Conservation (phyloP, 1,139 yeast species). For the Kodamaea plutei region DNA sequence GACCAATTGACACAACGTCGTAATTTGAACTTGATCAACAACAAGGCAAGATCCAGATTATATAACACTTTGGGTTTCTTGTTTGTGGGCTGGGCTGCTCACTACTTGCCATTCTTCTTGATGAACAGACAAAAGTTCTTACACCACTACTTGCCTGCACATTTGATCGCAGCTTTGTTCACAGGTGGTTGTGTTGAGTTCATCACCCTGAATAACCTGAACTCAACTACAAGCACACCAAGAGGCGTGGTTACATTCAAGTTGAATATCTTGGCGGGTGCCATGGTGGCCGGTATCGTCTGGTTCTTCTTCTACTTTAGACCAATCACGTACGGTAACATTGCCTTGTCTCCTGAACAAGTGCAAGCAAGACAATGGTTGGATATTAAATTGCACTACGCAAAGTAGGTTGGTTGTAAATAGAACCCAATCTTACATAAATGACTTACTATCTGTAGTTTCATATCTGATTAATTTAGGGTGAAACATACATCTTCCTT, state of each 20-base stretch:
- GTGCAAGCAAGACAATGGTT: constrained; percentile 77
- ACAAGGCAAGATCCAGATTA: constrained; percentile 65
- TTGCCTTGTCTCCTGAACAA: constrained; percentile 57
- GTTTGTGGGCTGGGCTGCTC: constrained; percentile 82
- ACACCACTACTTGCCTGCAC: constrained; percentile 97
- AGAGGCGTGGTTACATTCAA: constrained; percentile 24
- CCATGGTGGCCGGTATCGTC: constrained; percentile 46
- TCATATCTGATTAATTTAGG: no score
- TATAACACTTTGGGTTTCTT: constrained; percentile 83
- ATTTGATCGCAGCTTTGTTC: constrained; percentile 79
- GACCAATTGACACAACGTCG: constrained; percentile 81
- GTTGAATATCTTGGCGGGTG: constrained; percentile 31
- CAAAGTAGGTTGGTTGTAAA: no score
- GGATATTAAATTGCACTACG: constrained; percentile 76
- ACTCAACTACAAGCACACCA: constrained; percentile 19
- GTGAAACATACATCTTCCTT: no score
- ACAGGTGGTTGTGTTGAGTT: constrained; percentile 82
- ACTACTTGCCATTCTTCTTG: constrained; percentile 84
- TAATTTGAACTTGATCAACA: constrained; percentile 52
- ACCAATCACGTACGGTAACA: constrained; percentile 84
- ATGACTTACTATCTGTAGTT: no score
- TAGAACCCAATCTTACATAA: no score
- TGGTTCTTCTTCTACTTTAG: constrained; percentile 71
- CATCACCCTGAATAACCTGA: constrained; percentile 60
- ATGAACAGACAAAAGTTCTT: constrained; percentile 92